Evolutionary conservation across 345 rosid genomes (phyloP).

Genomic region (Syzygium aromaticum): DNA sequence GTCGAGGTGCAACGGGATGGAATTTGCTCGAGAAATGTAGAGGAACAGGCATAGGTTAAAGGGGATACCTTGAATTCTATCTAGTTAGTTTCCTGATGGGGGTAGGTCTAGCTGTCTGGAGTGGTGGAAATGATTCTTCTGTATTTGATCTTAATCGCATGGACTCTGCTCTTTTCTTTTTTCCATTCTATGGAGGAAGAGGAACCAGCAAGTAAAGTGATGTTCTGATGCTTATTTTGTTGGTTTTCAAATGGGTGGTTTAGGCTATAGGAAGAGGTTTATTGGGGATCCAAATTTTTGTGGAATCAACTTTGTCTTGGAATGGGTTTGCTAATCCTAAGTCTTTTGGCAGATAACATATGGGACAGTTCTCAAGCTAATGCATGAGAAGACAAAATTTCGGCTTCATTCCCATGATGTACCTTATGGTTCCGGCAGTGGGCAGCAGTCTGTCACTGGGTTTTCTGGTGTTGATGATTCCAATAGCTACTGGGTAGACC

Average conservation of each 20-base stretch:
- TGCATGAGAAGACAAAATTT: conserved; percentile 84
- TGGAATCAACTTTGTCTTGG: background rate
- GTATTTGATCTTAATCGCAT: background rate
- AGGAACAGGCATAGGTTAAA: background rate
- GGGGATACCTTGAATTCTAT: background rate
- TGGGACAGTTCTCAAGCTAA: conserved; percentile 77
- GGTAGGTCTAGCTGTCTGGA: background rate
- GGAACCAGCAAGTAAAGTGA: background rate
- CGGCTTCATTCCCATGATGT: conserved; percentile 96
- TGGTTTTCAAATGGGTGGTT: background rate
- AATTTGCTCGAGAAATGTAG: background rate
- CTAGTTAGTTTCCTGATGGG: background rate
- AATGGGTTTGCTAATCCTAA: background rate
- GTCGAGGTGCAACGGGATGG: background rate
- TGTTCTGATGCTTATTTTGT: background rate
- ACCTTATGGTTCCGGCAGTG: conserved; percentile 98
- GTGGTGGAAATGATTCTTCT: background rate
- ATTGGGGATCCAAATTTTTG: background rate
- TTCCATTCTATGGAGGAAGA: background rate
- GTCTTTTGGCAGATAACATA: conserved; percentile 57
- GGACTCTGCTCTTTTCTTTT: background rate
- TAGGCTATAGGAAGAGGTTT: background rate
- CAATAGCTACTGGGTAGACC: conserved; percentile 87
- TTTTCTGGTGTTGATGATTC: conserved; percentile 81
- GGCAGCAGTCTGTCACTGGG: conserved; percentile 97